Evolutionary conservation across 2,329 filamentous ascomycete species (phyloP), one percentile per base, ranked within the genome.

Genomic region (Calonectria leucothoes): DNA sequence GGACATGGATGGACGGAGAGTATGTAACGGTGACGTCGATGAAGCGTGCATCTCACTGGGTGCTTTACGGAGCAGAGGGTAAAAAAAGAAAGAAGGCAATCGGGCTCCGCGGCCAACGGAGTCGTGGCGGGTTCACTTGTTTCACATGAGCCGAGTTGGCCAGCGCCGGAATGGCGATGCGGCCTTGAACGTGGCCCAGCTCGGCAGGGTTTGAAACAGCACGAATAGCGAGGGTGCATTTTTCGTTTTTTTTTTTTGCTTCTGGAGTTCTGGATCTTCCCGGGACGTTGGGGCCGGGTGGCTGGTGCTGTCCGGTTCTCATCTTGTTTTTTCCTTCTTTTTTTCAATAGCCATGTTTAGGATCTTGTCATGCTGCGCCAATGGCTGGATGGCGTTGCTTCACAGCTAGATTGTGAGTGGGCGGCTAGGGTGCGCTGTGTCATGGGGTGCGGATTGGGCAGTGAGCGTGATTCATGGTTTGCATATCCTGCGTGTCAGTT

Each of bases 131-230:
- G 33, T 29, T 61, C 14, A 25, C 4, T 45, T 45, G 51, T 55
- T 17, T 55, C 51, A 31, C 7, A 27, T 33, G 23, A 70, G 49
- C 55, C 35, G 27, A 57, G 45, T 11, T 27, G 61, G 57, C 23
- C 20, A 33, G 29, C n/a, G 42, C 8, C n/a, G 55, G 55, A 23
- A 15, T 61, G 55, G 59, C 29, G 61, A 66, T 52, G 67, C 29
- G 45, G 64, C 67, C 42, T 20, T 17, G 23, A 69, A 64, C 57
- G 57, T 70, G 59, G 68, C 69, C 35, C 51, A 52, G 25, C 69
- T 27, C 51, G 51, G 25, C 69, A 33, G 42, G 69, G 63, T 71
- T 63, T 33, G 63, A 71, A 71, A 71, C 69, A 63, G 52, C 33
- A 61, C 55, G 33, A 59, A 59, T 59, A 33, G 55, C 33, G 23